Percentiles rank a stretch among this genome's conserved stretches.
phyloP scores from a whole-genome alignment of 306 rosid genomes.

The Urtica urens region DNA sequence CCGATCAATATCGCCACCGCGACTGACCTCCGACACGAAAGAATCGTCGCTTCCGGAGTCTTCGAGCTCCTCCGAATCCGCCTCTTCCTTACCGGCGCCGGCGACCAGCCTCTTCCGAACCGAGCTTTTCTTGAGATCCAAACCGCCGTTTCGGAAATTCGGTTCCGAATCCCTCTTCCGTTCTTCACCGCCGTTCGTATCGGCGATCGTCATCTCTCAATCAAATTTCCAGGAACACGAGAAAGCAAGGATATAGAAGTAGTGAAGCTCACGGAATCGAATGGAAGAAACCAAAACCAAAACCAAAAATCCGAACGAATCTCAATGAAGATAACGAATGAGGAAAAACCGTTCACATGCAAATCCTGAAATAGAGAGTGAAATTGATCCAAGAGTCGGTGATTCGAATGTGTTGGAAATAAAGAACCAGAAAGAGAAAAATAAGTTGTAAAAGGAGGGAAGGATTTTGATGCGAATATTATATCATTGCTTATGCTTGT shows the following conservation, averaged over 20 bases:
- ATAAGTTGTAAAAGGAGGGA: neutral
- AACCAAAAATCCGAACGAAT: neutral
- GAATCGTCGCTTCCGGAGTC: constrained; percentile 22
- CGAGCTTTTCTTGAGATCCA: constrained; percentile 30
- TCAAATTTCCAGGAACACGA: too few relatives aligned
- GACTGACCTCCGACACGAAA: neutral
- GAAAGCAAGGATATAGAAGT: neutral
- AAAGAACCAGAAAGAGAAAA: neutral
- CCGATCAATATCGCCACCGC: constrained; percentile 12
- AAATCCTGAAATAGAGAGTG: constrained; percentile 1
- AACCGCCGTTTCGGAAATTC: constrained; percentile 14
- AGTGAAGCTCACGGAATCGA: neutral
- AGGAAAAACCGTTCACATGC: constrained; percentile 3
- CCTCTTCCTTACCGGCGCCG: constrained; percentile 19
- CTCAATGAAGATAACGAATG: neutral
- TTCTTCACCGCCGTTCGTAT: constrained; percentile 23
- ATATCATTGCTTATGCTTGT: neutral
- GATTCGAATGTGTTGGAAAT: neutral
- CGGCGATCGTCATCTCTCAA: constrained; percentile 53
- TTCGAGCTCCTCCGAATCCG: constrained; percentile 21
- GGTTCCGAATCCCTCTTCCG: constrained; percentile 7
- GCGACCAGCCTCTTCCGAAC: constrained; percentile 37
- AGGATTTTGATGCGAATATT: neutral
- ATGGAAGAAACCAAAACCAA: neutral
- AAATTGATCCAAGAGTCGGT: neutral